A percentile compares a stretch with the other conserved stretches of the same genome.
Conservation (phyloP, 2,329 filamentous ascomycete genomes). For the Phymatotrichopsis omnivora region DNA sequence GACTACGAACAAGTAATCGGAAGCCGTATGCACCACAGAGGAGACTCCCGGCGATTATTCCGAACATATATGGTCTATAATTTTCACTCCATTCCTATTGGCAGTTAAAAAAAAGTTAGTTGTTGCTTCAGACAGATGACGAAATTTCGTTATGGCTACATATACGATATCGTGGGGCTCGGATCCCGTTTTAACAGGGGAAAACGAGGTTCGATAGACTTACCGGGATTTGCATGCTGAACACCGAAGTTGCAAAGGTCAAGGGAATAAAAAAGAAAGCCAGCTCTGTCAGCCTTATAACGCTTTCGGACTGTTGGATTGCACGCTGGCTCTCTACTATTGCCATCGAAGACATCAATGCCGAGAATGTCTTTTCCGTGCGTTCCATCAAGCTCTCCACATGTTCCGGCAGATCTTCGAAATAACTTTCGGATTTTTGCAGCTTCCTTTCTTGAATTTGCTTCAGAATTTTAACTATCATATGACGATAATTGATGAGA, state of each 20-base stretch:
- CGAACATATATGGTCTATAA: constrained; percentile 13
- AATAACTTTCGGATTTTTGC: background rate
- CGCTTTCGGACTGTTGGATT: constrained; percentile 34
- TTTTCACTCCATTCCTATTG: constrained; percentile 12
- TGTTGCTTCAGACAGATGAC: background rate
- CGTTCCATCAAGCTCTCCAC: constrained; percentile 17
- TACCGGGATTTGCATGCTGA: constrained; percentile 39
- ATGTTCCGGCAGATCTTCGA: constrained; percentile 1
- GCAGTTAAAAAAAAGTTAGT: background rate
- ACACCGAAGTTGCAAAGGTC: constrained; percentile 38
- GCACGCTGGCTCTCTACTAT: constrained; percentile 34
- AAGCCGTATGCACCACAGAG: constrained; percentile 12
- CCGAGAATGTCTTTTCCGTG: constrained; percentile 30
- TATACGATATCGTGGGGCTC: no score
- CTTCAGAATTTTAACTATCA: constrained; percentile 8
- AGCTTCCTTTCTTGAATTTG: background rate
- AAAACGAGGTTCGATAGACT: background rate
- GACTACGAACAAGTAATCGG: constrained; percentile 11
- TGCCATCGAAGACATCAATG: constrained; percentile 36
- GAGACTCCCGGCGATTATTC: constrained; percentile 6
- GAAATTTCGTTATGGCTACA: no score
- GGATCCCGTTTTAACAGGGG: background rate
- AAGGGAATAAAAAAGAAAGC: constrained; percentile 42
- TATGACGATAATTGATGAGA: constrained; percentile 20
- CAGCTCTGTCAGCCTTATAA: constrained; percentile 38